phyloP scores from a whole-genome alignment of 1,139 yeast species.

The Diutina neorugosa region DNA sequence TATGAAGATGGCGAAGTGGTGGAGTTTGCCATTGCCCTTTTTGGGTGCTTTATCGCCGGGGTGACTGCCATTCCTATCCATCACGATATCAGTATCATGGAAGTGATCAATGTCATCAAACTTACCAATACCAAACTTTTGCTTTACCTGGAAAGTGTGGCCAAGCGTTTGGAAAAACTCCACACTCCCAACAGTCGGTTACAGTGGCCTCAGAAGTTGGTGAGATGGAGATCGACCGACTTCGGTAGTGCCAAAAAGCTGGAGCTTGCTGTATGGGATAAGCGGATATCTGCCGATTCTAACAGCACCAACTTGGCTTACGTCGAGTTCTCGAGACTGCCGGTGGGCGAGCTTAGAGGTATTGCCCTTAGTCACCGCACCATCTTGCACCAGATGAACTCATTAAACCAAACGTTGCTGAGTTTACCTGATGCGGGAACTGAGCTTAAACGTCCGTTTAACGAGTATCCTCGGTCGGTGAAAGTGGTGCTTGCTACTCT shows the following conservation, averaged over 20 bases:
- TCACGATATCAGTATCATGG: constrained; percentile 54
- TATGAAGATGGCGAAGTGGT: constrained; percentile 77
- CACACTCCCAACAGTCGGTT: constrained; percentile 22
- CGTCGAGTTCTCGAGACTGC: constrained; percentile 84
- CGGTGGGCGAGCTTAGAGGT: constrained; percentile 86
- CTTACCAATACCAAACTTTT: constrained; percentile 70
- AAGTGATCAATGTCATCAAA: constrained; percentile 57
- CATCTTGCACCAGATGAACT: constrained; percentile 76
- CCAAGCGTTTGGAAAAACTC: constrained; percentile 55
- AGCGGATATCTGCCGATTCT: constrained; percentile 10
- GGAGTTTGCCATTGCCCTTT: constrained; percentile 74
- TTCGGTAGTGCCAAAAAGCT: constrained; percentile 55
- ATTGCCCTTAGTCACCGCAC: constrained; percentile 88
- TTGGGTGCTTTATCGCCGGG: constrained; percentile 90
- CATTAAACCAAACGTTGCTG: constrained; percentile 55
- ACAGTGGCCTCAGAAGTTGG: constrained; percentile 32
- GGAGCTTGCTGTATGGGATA: constrained; percentile 22
- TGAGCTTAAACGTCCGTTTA: constrained; percentile 20
- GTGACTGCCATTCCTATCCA: constrained; percentile 91
- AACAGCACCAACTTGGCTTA: constrained; percentile 61
- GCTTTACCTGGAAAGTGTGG: constrained; percentile 68
- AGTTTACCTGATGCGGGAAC: constrained; percentile 45
- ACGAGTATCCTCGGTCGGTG: constrained; percentile 16
- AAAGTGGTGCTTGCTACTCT: constrained; percentile 55
- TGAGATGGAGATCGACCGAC: constrained; percentile 81